Evolutionary conservation across 768 basidiomycete species (phyloP), one percentile per base, ranked within the genome.

Genomic region (Auricularia heimuer): DNA sequence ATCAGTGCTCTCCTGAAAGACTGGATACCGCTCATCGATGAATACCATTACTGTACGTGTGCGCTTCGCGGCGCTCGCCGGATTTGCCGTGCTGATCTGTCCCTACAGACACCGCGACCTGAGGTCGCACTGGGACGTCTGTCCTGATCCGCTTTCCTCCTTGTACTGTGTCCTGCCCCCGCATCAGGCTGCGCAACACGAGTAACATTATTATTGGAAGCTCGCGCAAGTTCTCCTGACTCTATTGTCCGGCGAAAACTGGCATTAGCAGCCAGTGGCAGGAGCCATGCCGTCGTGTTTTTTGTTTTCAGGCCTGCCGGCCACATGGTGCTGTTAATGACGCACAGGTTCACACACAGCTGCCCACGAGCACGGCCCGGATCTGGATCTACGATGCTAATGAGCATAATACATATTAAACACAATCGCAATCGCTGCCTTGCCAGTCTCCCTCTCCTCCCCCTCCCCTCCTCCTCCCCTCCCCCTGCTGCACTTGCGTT

Each of bases 21-120:
- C 70, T 94, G 92, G 92, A 85, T 94, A 68, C 92, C 91, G 21
- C 76, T 94, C 72, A 90, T 94, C 66, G 85, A 94, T 73, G 89
- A 90, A 71, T 94, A 94, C 77, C 87, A 94, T 78, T 94, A 94
- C 80, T 94, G 92, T 92, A 71, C 66, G 92, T 80, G 44, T 18
- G 47, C 4, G 47, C 47, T 51, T 51, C 47, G 47, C 47, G 47
- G 47, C 14, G 11, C 11, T 18, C 47, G 6, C 47, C 47, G 47
- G 47, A 51, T 51, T 51, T 51, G 47, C 47, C 47, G 47, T 51
- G 47, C 47, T 51, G 47, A 51, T 21, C 21, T 14, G 39, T 7
- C 54, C 10, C 62, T 37, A n/a, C 44, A 75, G 75, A 75, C 66
- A 75, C 66, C 33, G 64, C 64, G 18, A 63, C 66, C 3, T 66